phyloP scores from a whole-genome alignment of 495 filamentous ascomycete genomes.

The Glutinoglossum americanum region DNA sequence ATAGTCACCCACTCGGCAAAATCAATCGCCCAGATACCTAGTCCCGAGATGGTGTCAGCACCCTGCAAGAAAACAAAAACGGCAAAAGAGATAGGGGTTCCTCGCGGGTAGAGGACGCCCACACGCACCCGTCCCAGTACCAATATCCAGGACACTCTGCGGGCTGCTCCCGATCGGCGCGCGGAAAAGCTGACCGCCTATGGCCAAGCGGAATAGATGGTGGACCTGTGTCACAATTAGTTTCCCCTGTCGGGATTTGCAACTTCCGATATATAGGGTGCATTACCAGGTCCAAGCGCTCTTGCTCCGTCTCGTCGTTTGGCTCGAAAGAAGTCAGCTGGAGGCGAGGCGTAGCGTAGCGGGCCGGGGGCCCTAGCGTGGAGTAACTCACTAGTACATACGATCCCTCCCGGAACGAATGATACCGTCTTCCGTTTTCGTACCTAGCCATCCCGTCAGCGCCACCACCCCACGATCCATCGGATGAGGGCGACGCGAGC shows the following conservation, averaged over 20 bases:
- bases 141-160: conserved; percentile 43
- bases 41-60: not conserved
- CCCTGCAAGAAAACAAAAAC: not conserved
- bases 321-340: not conserved
- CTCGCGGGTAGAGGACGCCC: not conserved
- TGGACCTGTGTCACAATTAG: not conserved
- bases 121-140: conserved; percentile 31
- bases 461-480: not conserved
- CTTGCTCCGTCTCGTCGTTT: conserved; percentile 4
- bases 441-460: not conserved
- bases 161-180: conserved; percentile 32
- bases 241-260: not conserved
- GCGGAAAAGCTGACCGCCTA: conserved; percentile 33
- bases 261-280: not conserved
- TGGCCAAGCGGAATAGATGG: not conserved
- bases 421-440: conserved; percentile 1
- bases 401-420: not conserved
- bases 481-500: not conserved
- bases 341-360: not conserved
- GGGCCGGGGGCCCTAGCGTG: not conserved
- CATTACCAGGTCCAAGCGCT: conserved; percentile 2
- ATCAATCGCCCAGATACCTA: conserved; percentile 11
- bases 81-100: not conserved
- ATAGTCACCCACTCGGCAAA: conserved; percentile 1
- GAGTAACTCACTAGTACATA: conserved; percentile 1